Conservation (phyloP, 192 early-diverging fungal species). For the Backusella mclennaniae region DNA sequence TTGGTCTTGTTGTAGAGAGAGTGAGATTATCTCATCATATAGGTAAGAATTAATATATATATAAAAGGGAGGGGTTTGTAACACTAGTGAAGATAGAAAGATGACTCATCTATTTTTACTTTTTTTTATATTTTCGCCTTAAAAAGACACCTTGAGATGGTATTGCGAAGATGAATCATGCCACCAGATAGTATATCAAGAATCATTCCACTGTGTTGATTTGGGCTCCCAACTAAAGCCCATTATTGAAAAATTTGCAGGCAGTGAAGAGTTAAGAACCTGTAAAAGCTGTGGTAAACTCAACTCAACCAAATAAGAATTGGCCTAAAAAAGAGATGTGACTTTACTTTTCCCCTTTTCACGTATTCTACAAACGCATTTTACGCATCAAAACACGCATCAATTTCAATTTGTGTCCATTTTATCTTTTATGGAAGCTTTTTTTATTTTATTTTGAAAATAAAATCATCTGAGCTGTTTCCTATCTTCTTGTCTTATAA, state of each 20-base stretch:
- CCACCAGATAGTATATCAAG: slow-evolving; percentile 80
- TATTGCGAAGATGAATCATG: slow-evolving; percentile 82
- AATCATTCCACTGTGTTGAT: slow-evolving; percentile 87
- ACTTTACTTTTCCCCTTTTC: neutral
- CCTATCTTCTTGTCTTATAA: neutral
- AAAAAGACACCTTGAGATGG: slow-evolving; percentile 86
- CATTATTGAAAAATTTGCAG: slow-evolving; percentile 84
- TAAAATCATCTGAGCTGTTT: neutral
- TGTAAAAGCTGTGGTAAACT: slow-evolving; percentile 72
- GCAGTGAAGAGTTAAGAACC: slow-evolving; percentile 61
- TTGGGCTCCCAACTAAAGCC: slow-evolving; percentile 90
- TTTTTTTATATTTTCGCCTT: neutral
- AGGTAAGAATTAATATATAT: slow-evolving; percentile 43
- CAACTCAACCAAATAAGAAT: slow-evolving; percentile 51
- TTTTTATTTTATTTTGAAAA: neutral
- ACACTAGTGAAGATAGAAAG: neutral
- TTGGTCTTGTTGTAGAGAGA: slow-evolving; percentile 95
- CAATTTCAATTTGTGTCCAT: neutral
- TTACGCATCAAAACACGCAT: neutral
- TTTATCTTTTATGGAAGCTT: neutral
- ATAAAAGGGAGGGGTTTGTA: neutral
- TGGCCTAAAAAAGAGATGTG: neutral
- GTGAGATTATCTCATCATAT: slow-evolving; percentile 69
- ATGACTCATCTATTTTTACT: slow-evolving; percentile 9
- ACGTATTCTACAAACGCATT: neutral